Base-by-base conservation (phyloP, 2,329 filamentous ascomycete genomes). In the Beauveria caledonica region DNA sequence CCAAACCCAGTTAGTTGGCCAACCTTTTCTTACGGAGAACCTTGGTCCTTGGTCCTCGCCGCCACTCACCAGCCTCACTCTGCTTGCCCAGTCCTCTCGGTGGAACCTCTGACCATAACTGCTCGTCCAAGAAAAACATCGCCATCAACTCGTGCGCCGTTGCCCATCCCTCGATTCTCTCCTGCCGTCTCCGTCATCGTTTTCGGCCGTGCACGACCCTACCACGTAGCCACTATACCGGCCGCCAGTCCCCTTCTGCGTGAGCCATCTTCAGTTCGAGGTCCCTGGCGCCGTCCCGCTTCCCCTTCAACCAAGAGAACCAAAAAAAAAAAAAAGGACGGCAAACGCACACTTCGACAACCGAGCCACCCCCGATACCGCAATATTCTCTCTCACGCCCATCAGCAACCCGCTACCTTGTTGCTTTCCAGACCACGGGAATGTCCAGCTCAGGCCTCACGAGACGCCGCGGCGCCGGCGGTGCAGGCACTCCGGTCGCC, bases 381-480 rank as follows among this genome's bases (percentile, higher is more conserved):
- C 55, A 40, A 39, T 40, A 29, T 23, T 45, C 33, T 23, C 17
- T 10, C 40, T 23, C 17, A 15, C 19, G 17, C 52, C 45, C 53
- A 57, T 40, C 25, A 39, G 40, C n/a, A 17, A 27, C 29, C 21
- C 23, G n/a, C 33, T 40, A 13, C 50, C 25, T 56, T 25, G 33
- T 36, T 36, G 33, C 10, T 10, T 2, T 25, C 25, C 33, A 48
- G 60, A 39, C 39, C 56, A 70, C 68, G 63, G 15, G 57, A 62
- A 71, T 72, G 70, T 72, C 69, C 62, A 68, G 78, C 63, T 83
- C 81, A 63, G 82, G 82, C 67, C 76, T 86, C 71, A 86, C 83
- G 63, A 76, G 83, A 73, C 82, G 83, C 82, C 80, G 89, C 80
- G 81, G 90, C 83, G 81, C 84, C 51, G 73, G 76, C 81, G 87